Percentiles rank a stretch among this genome's conserved stretches.
phyloP scores from a whole-genome alignment of 1,284 basidiomycete genomes.

The Ganoderma multipileum region DNA sequence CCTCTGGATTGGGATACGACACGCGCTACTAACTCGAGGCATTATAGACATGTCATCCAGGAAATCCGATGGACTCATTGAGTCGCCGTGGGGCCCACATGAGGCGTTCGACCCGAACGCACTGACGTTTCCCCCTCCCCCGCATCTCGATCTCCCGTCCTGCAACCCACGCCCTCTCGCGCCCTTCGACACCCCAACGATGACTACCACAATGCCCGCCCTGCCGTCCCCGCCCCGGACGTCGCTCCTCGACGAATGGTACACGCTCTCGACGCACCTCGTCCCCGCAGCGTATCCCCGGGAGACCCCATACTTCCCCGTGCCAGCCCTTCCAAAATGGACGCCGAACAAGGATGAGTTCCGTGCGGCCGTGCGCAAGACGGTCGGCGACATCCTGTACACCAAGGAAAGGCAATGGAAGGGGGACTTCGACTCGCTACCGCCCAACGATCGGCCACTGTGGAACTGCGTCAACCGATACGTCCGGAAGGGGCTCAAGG shows the following conservation, averaged over 20 bases:
- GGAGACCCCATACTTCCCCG: conserved; percentile 51
- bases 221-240: conserved; percentile 37
- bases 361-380: conserved; percentile 34
- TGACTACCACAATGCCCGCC: conserved; percentile 18
- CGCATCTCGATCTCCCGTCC: conserved; percentile 19
- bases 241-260: conserved; percentile 39
- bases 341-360: conserved; percentile 43
- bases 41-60: neutral
- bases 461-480: conserved; percentile 45
- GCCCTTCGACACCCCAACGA: conserved; percentile 12
- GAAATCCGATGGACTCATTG: neutral
- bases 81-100: neutral
- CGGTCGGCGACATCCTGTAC: conserved; percentile 28
- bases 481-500: conserved; percentile 34
- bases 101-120: conserved; percentile 4
- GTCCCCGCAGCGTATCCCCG: conserved; percentile 78
- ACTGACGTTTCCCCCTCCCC: conserved; percentile 24
- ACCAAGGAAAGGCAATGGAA: conserved; percentile 35
- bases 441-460: conserved; percentile 31
- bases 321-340: conserved; percentile 41
- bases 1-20: neutral
- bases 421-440: conserved; percentile 31
- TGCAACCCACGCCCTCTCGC: conserved; percentile 20
- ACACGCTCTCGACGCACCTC: conserved; percentile 67
- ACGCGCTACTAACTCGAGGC: neutral